Conservation (phyloP, 352 stramenopile species). For the Phytophthora cactorum region DNA sequence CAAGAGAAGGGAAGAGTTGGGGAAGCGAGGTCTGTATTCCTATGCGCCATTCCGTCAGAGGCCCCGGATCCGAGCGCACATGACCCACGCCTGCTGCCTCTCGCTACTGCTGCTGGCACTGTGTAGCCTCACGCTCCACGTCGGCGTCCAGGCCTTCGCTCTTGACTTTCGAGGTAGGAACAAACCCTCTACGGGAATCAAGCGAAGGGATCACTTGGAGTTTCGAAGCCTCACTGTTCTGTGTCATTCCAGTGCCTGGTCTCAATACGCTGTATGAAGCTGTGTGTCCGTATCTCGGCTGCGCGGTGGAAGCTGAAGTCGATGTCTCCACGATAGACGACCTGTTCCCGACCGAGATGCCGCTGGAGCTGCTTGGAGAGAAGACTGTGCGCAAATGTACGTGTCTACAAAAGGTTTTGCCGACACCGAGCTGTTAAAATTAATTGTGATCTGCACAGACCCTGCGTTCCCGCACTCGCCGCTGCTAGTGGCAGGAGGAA, state of each 20-base stretch:
- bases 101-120: slow-evolving; percentile 22
- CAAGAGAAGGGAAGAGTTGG: slow-evolving; percentile 15
- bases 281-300: slow-evolving; percentile 22
- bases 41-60: slow-evolving; percentile 4
- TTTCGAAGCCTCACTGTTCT: slow-evolving; percentile 7
- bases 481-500: slow-evolving; percentile 47
- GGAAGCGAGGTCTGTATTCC: slow-evolving; percentile 14
- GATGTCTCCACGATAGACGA: slow-evolving; percentile 10
- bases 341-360: slow-evolving; percentile 37
- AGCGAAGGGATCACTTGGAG: slow-evolving; percentile 11
- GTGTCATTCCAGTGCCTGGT: slow-evolving; percentile 9
- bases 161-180: slow-evolving; percentile 30
- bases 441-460: slow-evolving; percentile 26
- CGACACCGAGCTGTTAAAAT: not conserved
- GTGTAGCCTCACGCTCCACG: slow-evolving; percentile 15
- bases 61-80: slow-evolving; percentile 2
- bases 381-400: slow-evolving; percentile 34
- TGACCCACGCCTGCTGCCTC: slow-evolving; percentile 8
- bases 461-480: slow-evolving; percentile 51
- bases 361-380: slow-evolving; percentile 31
- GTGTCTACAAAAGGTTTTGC: not conserved
- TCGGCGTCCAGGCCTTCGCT: slow-evolving; percentile 17
- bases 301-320: not conserved
- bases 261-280: slow-evolving; percentile 19
- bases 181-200: not conserved